These are phyloP conservation scores for Vigna angularis DNA, from an alignment of 306 rosid species.

Conservation along the genomic window DNA sequence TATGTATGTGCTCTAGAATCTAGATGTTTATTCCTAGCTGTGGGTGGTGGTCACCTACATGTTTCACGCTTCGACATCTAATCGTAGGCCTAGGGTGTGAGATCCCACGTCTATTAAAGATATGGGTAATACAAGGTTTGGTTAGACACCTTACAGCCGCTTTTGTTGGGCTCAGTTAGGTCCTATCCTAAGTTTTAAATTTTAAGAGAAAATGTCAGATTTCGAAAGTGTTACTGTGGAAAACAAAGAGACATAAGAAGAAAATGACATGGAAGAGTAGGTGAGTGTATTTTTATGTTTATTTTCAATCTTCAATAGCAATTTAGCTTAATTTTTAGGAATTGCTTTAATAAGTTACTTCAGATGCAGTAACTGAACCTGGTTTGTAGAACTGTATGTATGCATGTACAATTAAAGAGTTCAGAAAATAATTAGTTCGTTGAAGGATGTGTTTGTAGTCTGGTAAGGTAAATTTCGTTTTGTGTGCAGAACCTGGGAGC, in stretches of 20 bases:
- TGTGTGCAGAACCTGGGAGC: conserved; percentile 80
- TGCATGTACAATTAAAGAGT: conserved; percentile 11
- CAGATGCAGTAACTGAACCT: conserved; percentile 22
- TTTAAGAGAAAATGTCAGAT: not conserved
- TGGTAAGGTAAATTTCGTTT: conserved; percentile 18
- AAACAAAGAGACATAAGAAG: not conserved
- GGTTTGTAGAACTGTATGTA: not conserved
- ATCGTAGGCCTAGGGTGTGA: not conserved
- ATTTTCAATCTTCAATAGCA: not conserved
- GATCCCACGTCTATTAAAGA: not conserved
- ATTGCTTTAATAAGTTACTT: conserved; percentile 7
- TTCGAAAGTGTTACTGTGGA: not conserved
- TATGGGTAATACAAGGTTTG: not conserved
- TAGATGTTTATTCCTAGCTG: not conserved
- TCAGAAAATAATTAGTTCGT: conserved; percentile 7
- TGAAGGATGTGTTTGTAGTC: not conserved
- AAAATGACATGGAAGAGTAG: not conserved
- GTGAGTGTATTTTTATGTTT: not conserved
- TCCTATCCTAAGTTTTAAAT: not conserved
- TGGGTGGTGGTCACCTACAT: not conserved
- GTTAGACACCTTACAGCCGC: not conserved
- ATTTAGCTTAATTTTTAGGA: not conserved
- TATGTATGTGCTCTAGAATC: too few relatives aligned
- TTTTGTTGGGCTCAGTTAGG: not conserved
- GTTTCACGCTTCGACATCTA: not conserved